Evolutionary conservation across 2,329 filamentous ascomycete species (phyloP).

Genomic region (Trichoderma sp.): DNA sequence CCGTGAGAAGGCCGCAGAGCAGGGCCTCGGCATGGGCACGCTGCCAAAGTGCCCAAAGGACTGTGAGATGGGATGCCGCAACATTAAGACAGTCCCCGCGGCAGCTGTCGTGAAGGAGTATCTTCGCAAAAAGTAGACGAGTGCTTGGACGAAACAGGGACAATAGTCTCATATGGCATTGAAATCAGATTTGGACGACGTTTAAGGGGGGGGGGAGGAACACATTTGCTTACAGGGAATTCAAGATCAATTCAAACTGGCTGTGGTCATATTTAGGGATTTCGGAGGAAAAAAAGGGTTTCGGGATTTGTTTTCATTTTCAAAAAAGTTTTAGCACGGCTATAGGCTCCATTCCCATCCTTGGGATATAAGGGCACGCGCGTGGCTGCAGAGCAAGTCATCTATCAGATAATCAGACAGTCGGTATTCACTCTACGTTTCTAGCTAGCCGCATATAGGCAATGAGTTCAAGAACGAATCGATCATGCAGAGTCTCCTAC

Average conservation of each 20-base stretch:
- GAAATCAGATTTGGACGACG: background rate
- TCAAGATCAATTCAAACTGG: background rate
- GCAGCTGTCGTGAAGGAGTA: constrained; percentile 1
- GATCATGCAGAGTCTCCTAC: background rate
- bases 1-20: constrained; percentile 18
- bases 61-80: constrained; percentile 22
- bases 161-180: background rate
- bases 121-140: background rate
- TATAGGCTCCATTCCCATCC: background rate
- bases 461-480: background rate
- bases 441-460: background rate
- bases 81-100: constrained; percentile 2
- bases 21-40: constrained; percentile 1
- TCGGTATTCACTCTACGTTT: background rate
- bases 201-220: background rate
- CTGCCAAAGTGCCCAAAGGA: constrained; percentile 4
- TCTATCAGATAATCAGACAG: background rate
- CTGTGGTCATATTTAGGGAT: background rate
- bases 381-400: background rate
- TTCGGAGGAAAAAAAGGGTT: background rate
- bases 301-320: background rate
- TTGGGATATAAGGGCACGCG: background rate
- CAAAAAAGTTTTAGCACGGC: background rate
- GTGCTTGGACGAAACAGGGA: background rate
- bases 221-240: background rate